Base-by-base conservation (phyloP, 352 stramenopile genomes). In the Stephanocyclus meneghinianus region DNA sequence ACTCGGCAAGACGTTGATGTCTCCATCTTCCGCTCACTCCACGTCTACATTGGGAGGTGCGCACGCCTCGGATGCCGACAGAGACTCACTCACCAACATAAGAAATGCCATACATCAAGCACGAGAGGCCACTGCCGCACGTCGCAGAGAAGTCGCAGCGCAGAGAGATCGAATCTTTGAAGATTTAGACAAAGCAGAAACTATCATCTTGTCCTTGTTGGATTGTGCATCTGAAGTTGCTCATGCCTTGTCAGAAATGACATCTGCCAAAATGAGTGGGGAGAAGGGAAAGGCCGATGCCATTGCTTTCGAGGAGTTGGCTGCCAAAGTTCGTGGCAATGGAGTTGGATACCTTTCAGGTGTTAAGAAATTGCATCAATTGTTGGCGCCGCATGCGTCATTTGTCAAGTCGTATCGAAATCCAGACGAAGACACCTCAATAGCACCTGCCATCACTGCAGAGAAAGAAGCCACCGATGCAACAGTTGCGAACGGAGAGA, bases 101-200 rank as follows among this genome's bases (percentile, higher is more conserved):
- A 70, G 30, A 18, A n/a, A 18, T 13, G 26, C 51, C 40, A 47
- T 82, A 37, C 48, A 61, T n/a, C 26, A 64, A 16, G 40, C 69
- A 15, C 72, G 64, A 60, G 50, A 60, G 10, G 59, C 69, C 8
- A 59, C 74, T 29, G n/a, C 60, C 15, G 32, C 57, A 35, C 47
- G 67, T 35, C 66, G 74, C 13, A 57, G 45, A 26, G 60, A 18
- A 7, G 55, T 77, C 1, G 26, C 59, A 29, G 26, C 18, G 5
- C 37, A 57, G 35, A 48, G 74, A 11, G 26, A 73, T 40, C 11
- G 9, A 45, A 30, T 84, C 2, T 67, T 80, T 11, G 8, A 64
- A 13, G 63, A 84, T 70, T 62, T 84, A 40, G 71, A 81, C 10
- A 37, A 75, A 21, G 77, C 77, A 1, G 77, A 84, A 60, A 63